Evolutionary conservation across 1,139 yeast species (phyloP), one percentile per base, ranked within the genome.

Genomic region (Debaryomyces fabryi): DNA sequence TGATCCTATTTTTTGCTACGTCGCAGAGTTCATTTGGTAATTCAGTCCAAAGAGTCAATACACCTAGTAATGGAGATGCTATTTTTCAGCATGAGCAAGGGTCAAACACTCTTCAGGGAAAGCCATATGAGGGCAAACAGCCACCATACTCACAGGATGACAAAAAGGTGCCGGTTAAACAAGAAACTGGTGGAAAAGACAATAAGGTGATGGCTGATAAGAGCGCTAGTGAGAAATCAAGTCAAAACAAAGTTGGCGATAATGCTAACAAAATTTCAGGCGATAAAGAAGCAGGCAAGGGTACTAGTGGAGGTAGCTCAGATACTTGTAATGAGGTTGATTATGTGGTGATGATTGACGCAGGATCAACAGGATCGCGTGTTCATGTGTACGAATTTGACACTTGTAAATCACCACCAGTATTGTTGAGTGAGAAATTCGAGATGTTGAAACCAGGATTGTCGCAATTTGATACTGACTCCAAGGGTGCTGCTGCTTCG

Each of bases 361-460:
- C 98, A 2, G 99, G 99, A 12, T 90, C 97, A 2, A 87, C 96
- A 6, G 99, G 99, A 29, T 91, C 97, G 23, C 85, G 99, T 66
- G 89, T 93, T 33, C 99, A 93, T 67, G 86, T 93, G 33, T 93
- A 93, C 70, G 85, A 88, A 63, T 93, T 93, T 71, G 88, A 90
- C 71, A 83, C 90, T 47, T 91, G 98, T 63, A 74, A 78, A 47
- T 76, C 86, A 42, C 93, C 96, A 49, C 99, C 99, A 35, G 76
- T 70, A 50, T 82, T 95, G 55, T 70, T 90, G 49, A 74, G 79
- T 43, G 99, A 93, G 71, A 81, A 78, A 48, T 95, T 93, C 65
- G 78, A 91, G 64, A 90, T 89, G 97, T 74, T 87, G 59, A 83
- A 90, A 57, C 98, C 98, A 0, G 99, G 99, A 10, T 79, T 93